These are phyloP conservation scores for Fusarium tanahbumbuense DNA, from an alignment of 2,329 filamentous ascomycete genomes.

Conservation along the genomic window DNA sequence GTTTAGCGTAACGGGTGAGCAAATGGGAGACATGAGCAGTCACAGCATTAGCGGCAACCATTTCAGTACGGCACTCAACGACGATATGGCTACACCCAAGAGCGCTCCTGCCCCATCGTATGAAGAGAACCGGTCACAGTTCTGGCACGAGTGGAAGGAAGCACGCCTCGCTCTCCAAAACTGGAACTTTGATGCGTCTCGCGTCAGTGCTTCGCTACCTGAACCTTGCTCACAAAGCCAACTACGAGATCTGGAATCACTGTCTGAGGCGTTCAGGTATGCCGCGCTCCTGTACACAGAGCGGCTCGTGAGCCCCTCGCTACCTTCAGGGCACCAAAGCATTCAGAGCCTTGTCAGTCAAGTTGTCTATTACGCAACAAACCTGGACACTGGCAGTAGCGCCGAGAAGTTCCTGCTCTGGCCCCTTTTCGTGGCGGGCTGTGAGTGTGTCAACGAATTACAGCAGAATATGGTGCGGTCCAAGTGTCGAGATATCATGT, in stretches of 20 bases:
- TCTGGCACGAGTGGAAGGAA: slow-evolving; percentile 89
- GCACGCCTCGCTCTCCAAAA: slow-evolving; percentile 79
- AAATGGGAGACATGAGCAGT: slow-evolving; percentile 51
- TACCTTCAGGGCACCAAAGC: slow-evolving; percentile 78
- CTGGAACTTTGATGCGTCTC: slow-evolving; percentile 78
- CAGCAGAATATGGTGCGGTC: slow-evolving; percentile 83
- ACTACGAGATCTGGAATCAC: slow-evolving; percentile 78
- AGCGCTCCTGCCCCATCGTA: slow-evolving; percentile 57
- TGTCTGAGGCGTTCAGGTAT: slow-evolving; percentile 91
- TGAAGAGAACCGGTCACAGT: slow-evolving; percentile 72
- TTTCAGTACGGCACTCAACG: slow-evolving; percentile 67
- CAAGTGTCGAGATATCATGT: slow-evolving; percentile 87
- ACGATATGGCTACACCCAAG: slow-evolving; percentile 64
- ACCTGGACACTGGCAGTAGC: slow-evolving; percentile 76
- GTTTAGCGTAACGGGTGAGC: slow-evolving; percentile 43
- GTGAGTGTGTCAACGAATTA: slow-evolving; percentile 84
- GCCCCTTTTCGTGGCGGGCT: slow-evolving; percentile 91
- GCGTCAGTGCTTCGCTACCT: slow-evolving; percentile 63
- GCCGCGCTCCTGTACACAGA: slow-evolving; percentile 90
- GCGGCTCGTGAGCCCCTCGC: slow-evolving; percentile 80
- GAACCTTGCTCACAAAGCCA: slow-evolving; percentile 67
- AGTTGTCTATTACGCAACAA: slow-evolving; percentile 84
- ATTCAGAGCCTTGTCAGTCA: slow-evolving; percentile 87
- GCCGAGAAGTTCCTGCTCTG: slow-evolving; percentile 92
- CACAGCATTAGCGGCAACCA: slow-evolving; percentile 75